Conservation (phyloP, 2,329 filamentous ascomycete genomes). For the Diaporthe sp. region DNA sequence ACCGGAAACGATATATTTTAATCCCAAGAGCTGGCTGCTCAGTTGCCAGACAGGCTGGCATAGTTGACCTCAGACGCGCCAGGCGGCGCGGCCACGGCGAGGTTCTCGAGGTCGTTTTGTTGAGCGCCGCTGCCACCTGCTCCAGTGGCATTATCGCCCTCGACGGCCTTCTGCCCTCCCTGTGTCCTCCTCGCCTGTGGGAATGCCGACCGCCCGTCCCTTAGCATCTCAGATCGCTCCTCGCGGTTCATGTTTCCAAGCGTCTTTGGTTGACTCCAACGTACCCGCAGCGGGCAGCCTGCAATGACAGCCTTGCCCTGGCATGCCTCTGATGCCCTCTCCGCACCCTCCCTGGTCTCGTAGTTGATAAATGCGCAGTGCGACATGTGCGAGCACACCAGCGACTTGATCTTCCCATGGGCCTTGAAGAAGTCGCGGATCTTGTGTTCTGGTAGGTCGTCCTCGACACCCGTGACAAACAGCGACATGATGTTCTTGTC, state of each 20-base stretch:
- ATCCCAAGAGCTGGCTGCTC: neutral
- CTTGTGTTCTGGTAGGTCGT: slow-evolving; percentile 93
- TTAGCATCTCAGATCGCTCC: slow-evolving; percentile 83
- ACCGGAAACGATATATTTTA: slow-evolving; percentile 41
- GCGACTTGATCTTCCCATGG: slow-evolving; percentile 90
- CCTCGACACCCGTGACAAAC: slow-evolving; percentile 95
- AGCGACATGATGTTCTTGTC: slow-evolving; percentile 92
- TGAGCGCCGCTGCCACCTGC: slow-evolving; percentile 44
- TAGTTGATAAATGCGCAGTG: slow-evolving; percentile 99
- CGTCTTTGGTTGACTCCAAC: slow-evolving; percentile 94
- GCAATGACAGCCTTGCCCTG: slow-evolving; percentile 91
- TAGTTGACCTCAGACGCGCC: slow-evolving; percentile 85
- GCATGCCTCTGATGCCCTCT: slow-evolving; percentile 86
- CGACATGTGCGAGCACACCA: slow-evolving; percentile 96
- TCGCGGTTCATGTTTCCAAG: slow-evolving; percentile 93
- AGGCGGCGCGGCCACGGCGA: slow-evolving; percentile 81
- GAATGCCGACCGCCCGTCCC: slow-evolving; percentile 78
- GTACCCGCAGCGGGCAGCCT: slow-evolving; percentile 89
- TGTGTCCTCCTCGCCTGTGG: slow-evolving; percentile 59
- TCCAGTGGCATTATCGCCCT: slow-evolving; percentile 48
- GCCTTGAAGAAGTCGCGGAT: slow-evolving; percentile 90
- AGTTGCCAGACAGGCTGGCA: slow-evolving; percentile 81
- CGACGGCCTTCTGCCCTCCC: slow-evolving; percentile 50
- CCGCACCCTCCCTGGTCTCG: slow-evolving; percentile 85
- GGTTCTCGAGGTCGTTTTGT: slow-evolving; percentile 47